phyloP scores from a whole-genome alignment of 306 rosid species.

The Lagenaria siceraria region DNA sequence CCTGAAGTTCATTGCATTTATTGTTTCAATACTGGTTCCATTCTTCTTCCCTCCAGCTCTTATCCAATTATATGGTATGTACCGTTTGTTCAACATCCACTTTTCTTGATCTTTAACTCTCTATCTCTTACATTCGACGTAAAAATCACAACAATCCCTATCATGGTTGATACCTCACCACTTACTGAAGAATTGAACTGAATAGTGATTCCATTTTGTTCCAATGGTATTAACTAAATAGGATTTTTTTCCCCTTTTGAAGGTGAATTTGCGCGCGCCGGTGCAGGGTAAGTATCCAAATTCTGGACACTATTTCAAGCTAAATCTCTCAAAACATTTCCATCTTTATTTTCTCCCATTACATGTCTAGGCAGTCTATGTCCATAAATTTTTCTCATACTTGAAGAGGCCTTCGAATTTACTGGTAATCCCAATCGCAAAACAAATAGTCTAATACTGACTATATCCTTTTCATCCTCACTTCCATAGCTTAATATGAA shows the following conservation, averaged over 20 bases:
- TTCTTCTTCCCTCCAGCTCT: slow-evolving; percentile 40
- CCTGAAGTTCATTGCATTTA: slow-evolving; percentile 36
- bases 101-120: neutral
- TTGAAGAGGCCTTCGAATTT: neutral
- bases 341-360: slow-evolving; percentile 1
- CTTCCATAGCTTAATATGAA: neutral
- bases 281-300: slow-evolving; percentile 56
- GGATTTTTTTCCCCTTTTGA: slow-evolving; percentile 11
- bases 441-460: neutral
- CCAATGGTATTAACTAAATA: neutral
- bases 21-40: slow-evolving; percentile 45
- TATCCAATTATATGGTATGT: slow-evolving; percentile 60
- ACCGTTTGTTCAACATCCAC: neutral
- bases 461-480: no score
- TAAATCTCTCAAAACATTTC: no score
- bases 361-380: neutral
- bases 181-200: neutral
- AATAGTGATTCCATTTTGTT: neutral
- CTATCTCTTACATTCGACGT: neutral
- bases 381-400: neutral
- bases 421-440: neutral
- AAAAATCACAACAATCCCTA: neutral
- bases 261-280: slow-evolving; percentile 81
- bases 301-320: no score
- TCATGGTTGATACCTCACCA: neutral